Percentiles rank a stretch among this genome's conserved stretches.
Conservation (phyloP, 768 basidiomycete genomes). For the Lentinula raphanica region DNA sequence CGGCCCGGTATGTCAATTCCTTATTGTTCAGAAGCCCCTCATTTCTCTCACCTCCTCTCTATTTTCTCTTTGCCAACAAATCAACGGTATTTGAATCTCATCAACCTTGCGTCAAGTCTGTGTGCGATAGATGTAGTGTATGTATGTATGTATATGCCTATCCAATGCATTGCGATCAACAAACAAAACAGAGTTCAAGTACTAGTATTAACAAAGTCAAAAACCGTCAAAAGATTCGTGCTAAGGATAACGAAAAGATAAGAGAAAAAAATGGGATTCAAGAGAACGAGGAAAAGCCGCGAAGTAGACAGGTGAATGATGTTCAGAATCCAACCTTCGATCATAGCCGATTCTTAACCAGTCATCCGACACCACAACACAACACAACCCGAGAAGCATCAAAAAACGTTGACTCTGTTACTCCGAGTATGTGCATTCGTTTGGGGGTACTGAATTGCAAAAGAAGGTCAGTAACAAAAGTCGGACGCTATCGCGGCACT, state of each 20-base stretch:
- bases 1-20: background rate
- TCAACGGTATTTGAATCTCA: background rate
- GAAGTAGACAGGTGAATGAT: background rate
- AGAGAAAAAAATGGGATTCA: background rate
- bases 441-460: background rate
- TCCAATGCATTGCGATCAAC: background rate
- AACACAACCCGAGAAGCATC: background rate
- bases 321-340: too few relatives aligned
- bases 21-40: background rate
- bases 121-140: background rate
- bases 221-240: background rate
- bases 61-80: background rate
- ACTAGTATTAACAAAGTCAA: background rate
- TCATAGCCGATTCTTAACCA: background rate
- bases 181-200: background rate
- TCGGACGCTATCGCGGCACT: background rate
- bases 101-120: background rate
- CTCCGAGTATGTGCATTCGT: background rate
- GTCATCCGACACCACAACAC: background rate
- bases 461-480: too few relatives aligned
- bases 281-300: background rate
- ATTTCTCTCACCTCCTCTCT: background rate
- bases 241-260: background rate
- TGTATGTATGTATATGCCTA: background rate
- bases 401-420: background rate